A percentile compares a stretch with the other conserved stretches of the same genome.
These are phyloP conservation scores for Pisolithus sp. DNA, from an alignment of 768 basidiomycete genomes.

Conservation along the genomic window DNA sequence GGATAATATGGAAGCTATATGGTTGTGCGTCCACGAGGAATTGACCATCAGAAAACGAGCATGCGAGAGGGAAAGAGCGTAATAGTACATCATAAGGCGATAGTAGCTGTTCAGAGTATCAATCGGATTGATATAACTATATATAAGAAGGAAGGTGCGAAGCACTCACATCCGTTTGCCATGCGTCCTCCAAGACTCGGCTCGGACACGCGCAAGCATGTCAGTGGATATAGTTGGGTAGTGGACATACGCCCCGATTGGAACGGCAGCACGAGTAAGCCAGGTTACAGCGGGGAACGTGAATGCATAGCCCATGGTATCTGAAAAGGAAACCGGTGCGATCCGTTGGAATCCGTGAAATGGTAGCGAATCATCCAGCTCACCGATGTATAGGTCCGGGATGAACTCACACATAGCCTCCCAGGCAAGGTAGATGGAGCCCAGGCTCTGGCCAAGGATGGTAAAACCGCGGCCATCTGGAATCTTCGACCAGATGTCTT, in stretches of 20 bases:
- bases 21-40: conserved; percentile 89
- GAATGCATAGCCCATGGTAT: conserved; percentile 98
- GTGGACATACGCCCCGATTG: conserved; percentile 88
- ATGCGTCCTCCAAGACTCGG: conserved; percentile 21
- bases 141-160: neutral
- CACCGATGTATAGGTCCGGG: conserved; percentile 90
- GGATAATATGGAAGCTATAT: conserved; percentile 68
- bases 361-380: conserved; percentile 11
- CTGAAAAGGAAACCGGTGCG: conserved; percentile 32
- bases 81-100: conserved; percentile 77
- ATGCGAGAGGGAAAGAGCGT: conserved; percentile 64
- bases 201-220: conserved; percentile 76
- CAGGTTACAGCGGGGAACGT: conserved; percentile 74
- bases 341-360: neutral
- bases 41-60: conserved; percentile 88
- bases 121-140: neutral
- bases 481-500: conserved; percentile 70
- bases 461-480: conserved; percentile 88
- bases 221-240: conserved; percentile 95
- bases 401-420: conserved; percentile 75
- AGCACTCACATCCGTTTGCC: conserved; percentile 23
- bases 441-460: conserved; percentile 84
- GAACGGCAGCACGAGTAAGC: conserved; percentile 47
- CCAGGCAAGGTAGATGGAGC: conserved; percentile 76
- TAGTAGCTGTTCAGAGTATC: conserved; percentile 60